Evolutionary conservation across 768 basidiomycete species (phyloP).

Genomic region (Crepidotus variabilis): DNA sequence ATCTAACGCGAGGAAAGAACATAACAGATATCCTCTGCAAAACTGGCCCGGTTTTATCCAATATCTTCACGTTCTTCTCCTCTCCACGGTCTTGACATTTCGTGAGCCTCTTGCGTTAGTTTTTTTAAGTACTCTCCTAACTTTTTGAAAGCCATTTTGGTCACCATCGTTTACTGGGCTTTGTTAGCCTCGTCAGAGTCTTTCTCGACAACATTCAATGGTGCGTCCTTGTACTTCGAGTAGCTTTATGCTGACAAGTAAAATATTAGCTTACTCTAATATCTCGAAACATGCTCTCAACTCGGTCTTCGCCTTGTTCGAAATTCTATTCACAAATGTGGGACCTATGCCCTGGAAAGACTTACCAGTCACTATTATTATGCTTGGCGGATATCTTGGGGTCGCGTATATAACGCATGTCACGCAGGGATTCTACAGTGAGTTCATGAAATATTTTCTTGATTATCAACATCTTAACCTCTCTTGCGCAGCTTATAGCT

Average conservation of each 20-base stretch:
- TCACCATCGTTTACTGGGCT: slow-evolving; percentile 63
- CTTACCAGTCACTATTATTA: slow-evolving; percentile 40
- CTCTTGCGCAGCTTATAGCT: slow-evolving; percentile 46
- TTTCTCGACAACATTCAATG: slow-evolving; percentile 34
- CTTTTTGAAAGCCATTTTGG: slow-evolving; percentile 48
- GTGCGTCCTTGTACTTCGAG: slow-evolving; percentile 25
- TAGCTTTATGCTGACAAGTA: no score
- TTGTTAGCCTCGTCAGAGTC: slow-evolving; percentile 42
- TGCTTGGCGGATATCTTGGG: slow-evolving; percentile 55
- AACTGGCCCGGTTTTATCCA: slow-evolving; percentile 53
- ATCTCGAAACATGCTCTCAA: slow-evolving; percentile 61
- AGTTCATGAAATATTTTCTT: slow-evolving; percentile 18
- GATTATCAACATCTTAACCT: not conserved
- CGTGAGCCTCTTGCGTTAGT: slow-evolving; percentile 39
- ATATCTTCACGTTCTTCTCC: slow-evolving; percentile 50
- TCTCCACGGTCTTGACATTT: slow-evolving; percentile 44
- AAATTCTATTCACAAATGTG: slow-evolving; percentile 49
- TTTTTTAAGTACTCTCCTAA: not conserved
- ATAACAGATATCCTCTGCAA: slow-evolving; percentile 50
- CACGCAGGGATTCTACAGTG: slow-evolving; percentile 61
- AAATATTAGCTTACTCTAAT: slow-evolving; percentile 39
- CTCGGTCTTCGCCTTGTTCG: slow-evolving; percentile 49
- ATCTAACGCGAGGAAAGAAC: slow-evolving; percentile 15
- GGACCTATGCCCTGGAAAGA: slow-evolving; percentile 49
- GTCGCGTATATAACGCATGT: slow-evolving; percentile 62